These are phyloP conservation scores for Diaporthe caulivora DNA, from an alignment of 2,329 filamentous ascomycete genomes.

Conservation along the genomic window DNA sequence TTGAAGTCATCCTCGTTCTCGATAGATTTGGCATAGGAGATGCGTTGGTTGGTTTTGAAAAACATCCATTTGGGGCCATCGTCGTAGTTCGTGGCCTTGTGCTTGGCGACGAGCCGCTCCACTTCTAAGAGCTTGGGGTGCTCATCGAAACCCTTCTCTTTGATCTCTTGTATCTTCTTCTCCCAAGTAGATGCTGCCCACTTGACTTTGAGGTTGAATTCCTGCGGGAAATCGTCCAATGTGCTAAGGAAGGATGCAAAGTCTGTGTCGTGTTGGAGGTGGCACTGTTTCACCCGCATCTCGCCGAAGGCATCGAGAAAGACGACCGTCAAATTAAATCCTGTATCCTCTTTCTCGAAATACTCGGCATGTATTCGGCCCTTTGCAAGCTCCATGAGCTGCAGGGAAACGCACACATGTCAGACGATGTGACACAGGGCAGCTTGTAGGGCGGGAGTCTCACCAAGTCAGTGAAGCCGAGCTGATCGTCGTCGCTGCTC, in stretches of 20 bases:
- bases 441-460: neutral
- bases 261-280: neutral
- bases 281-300: neutral
- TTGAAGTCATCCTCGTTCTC: neutral
- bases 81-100: neutral
- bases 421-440: neutral
- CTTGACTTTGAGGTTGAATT: neutral
- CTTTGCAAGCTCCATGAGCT: conserved; percentile 17
- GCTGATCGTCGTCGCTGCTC: neutral
- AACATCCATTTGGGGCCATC: conserved; percentile 18
- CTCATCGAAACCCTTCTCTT: neutral
- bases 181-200: neutral
- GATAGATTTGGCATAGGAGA: neutral
- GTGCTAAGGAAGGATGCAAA: neutral
- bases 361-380: neutral
- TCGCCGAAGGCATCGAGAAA: conserved; percentile 5
- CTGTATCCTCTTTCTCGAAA: neutral
- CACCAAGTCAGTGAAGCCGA: neutral
- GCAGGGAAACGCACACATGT: neutral
- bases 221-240: neutral
- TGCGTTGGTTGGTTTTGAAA: neutral
- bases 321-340: neutral
- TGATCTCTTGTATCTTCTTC: neutral
- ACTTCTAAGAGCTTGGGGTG: neutral
- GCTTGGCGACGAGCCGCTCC: neutral